Evolutionary conservation across 2,329 filamentous ascomycete genomes (phyloP).

Genomic region (Microdochium nivale): DNA sequence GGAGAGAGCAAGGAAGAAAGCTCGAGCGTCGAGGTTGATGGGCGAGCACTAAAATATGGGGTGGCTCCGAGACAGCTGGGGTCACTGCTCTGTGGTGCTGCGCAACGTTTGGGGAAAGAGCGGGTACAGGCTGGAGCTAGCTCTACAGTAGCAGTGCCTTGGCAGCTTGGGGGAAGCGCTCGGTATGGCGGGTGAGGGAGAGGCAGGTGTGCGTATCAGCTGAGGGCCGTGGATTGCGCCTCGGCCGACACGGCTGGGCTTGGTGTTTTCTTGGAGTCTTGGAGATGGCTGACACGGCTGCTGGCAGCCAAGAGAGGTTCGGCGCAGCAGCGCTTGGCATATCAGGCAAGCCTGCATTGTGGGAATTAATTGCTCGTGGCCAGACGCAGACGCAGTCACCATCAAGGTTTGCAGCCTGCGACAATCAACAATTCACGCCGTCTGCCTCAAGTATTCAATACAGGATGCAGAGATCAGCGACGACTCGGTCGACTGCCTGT

Average conservation of each 20-base stretch:
- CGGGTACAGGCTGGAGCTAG: not conserved
- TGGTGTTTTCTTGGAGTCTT: constrained; percentile 1
- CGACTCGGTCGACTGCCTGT: no score
- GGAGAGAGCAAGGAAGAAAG: not conserved
- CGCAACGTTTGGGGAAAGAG: not conserved
- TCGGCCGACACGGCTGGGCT: not conserved
- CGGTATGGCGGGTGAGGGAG: no score
- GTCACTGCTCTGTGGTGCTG: not conserved
- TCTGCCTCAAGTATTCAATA: no score
- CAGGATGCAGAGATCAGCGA: no score
- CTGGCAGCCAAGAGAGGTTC: not conserved
- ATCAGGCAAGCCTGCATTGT: no score
- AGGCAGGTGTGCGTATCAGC: not conserved
- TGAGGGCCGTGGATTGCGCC: not conserved
- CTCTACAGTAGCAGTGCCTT: no score
- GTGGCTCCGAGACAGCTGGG: not conserved
- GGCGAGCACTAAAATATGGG: not conserved
- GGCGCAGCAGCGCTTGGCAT: not conserved
- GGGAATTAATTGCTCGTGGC: no score
- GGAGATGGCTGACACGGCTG: not conserved
- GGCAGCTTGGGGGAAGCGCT: no score
- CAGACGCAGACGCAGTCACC: no score
- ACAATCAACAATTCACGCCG: no score
- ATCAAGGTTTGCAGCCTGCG: no score
- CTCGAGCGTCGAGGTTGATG: not conserved